phyloP scores from a whole-genome alignment of 1,284 basidiomycete genomes.

The Ceratobasidium sp. region DNA sequence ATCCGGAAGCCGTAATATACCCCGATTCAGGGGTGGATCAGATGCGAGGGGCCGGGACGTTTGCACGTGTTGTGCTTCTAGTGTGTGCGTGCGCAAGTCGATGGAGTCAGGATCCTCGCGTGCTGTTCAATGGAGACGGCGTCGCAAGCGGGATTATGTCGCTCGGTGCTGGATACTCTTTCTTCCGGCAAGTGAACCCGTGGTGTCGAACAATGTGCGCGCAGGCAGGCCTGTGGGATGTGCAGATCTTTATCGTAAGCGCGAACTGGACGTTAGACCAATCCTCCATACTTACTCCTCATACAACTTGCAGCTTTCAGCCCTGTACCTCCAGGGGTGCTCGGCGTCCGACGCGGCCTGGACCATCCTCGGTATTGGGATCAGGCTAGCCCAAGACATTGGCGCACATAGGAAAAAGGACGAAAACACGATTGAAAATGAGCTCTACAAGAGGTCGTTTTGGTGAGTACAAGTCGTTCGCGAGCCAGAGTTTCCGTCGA shows the following conservation, averaged over 20 bases:
- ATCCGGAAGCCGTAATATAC: too few species aligned
- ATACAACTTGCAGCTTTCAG: conserved; percentile 53
- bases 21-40: neutral
- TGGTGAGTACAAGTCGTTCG: conserved; percentile 56
- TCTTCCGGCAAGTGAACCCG: conserved; percentile 56
- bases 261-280: neutral
- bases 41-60: conserved; percentile 51
- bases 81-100: conserved; percentile 66
- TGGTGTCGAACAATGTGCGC: conserved; percentile 57
- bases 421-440: conserved; percentile 59
- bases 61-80: conserved; percentile 64
- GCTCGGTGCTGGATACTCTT: conserved; percentile 57
- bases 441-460: conserved; percentile 67
- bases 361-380: conserved; percentile 62
- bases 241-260: conserved; percentile 61
- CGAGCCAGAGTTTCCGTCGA: neutral
- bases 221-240: conserved; percentile 58
- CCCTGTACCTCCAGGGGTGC: conserved; percentile 58
- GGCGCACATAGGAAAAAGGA: conserved; percentile 61
- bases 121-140: conserved; percentile 60
- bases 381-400: conserved; percentile 63
- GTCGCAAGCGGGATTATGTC: conserved; percentile 53
- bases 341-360: conserved; percentile 59
- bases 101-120: conserved; percentile 63
- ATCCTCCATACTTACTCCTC: neutral